These are phyloP conservation scores for Peribolospora kevripleyi DNA, from an alignment of 768 basidiomycete species.

Conservation along the genomic window DNA sequence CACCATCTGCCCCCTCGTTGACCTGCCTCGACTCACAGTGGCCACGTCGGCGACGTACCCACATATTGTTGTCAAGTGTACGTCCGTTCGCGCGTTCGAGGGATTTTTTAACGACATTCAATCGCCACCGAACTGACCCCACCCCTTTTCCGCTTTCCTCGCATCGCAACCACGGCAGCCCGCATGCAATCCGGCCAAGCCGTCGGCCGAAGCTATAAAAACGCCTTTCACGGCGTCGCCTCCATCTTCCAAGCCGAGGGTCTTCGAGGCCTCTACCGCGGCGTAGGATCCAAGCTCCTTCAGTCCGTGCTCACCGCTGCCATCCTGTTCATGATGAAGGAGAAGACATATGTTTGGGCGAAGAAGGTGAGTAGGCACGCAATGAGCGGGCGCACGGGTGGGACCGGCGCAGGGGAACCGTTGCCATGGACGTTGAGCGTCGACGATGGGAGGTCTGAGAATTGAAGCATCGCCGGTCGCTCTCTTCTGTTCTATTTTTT, in stretches of 20 bases:
- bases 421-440: too few species aligned
- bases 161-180: conserved; percentile 36
- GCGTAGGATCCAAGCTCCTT: conserved; percentile 60
- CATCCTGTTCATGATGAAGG: conserved; percentile 74
- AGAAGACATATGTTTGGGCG: conserved; percentile 28
- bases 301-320: conserved; percentile 71
- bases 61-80: conserved; percentile 11
- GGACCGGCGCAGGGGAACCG: too few species aligned
- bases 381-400: too few species aligned
- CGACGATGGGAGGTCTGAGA: too few species aligned
- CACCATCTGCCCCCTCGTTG: conserved; percentile 24
- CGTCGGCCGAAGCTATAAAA: conserved; percentile 43
- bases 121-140: neutral
- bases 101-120: neutral
- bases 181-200: conserved; percentile 52
- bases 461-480: too few species aligned
- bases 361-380: conserved; percentile 13
- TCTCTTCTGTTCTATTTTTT: too few species aligned
- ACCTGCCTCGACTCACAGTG: conserved; percentile 8
- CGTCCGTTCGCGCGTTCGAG: neutral
- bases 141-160: neutral
- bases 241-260: conserved; percentile 56
- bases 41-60: conserved; percentile 43
- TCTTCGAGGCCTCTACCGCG: conserved; percentile 59
- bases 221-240: conserved; percentile 48